A percentile compares a stretch with the other conserved stretches of the same genome.
Conservation (phyloP, 495 filamentous ascomycete genomes). For the Chaetomium tenue region DNA sequence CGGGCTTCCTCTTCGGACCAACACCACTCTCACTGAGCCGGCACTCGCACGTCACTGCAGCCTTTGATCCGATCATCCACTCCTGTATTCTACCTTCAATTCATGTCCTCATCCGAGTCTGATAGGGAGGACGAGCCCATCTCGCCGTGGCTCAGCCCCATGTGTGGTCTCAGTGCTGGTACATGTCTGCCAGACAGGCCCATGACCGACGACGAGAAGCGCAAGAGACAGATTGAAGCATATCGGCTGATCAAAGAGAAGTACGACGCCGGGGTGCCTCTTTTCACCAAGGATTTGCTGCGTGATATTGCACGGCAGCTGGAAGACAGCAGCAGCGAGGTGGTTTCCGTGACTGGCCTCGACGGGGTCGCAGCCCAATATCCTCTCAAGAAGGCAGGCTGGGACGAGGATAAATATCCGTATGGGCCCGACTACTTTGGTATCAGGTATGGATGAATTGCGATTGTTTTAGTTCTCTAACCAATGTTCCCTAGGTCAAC, state of each 20-base stretch:
- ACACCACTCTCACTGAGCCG: too few relatives aligned
- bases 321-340: not conserved
- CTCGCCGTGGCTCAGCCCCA: too few relatives aligned
- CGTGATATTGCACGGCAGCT: slow-evolving; percentile 9
- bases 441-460: not conserved
- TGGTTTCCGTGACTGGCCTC: not conserved
- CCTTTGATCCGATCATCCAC: too few relatives aligned
- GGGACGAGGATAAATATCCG: too few relatives aligned
- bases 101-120: too few relatives aligned
- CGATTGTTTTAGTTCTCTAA: not conserved
- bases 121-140: too few relatives aligned
- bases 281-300: slow-evolving; percentile 3
- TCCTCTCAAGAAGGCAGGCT: not conserved
- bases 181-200: not conserved
- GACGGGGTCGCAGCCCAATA: not conserved
- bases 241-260: not conserved
- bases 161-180: too few relatives aligned
- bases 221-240: not conserved
- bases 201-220: not conserved
- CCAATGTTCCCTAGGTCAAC: not conserved
- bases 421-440: not conserved
- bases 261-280: not conserved
- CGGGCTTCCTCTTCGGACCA: too few relatives aligned
- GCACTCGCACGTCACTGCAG: too few relatives aligned
- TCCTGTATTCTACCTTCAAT: too few relatives aligned